Evolutionary conservation across 164 flowering plant species (phyloP), one percentile per base, ranked within the genome.

Genomic region (Annona cherimola): DNA sequence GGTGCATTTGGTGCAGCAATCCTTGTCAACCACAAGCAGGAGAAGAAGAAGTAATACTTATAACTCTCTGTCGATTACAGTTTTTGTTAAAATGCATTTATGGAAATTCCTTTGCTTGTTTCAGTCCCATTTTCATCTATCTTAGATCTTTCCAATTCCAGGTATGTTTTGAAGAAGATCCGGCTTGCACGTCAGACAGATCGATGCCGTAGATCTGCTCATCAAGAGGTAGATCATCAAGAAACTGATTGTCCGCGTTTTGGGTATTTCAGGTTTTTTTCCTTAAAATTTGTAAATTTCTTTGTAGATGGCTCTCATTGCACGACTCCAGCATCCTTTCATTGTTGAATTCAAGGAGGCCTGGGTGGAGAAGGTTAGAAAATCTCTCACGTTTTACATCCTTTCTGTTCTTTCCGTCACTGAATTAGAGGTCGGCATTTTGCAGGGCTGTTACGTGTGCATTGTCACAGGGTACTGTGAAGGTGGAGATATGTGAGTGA

Each of bases 1-100:
- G 99, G 99, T 0, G 99, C 99, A 16, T 94, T 94, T 66, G 99
- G 99, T 7, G 99, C 99, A 1, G 98, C 99, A 65, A 94, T 94
- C 81, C 92, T 92, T 44, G 99, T 94, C 12, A 80, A 86, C 74
- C 97, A 94, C 89, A 92, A 86, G 75, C 61, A 80, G 45, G 98
- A 95, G 81, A 95, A 78, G 87, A 89, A 90, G 84, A 95, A 91
- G 99, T 94, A 78, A 0, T 74, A 45, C 0, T 66, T 35, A 40
- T 46, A 64, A 59, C 45, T 68, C 14, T 55, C 4, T 45, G 43
- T 57, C 57, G 70, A 55, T 8, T 1, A 64, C 2, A 45, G 54
- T 26, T 61, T 18, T 69, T 64, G 68, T 70, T 2, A 5, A 54
- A 4, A 60, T 69, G 71, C 11, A 40, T 63, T 8, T 45, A 7